phyloP scores from a whole-genome alignment of 352 stramenopile species.

The Phytophthora sansomeana region DNA sequence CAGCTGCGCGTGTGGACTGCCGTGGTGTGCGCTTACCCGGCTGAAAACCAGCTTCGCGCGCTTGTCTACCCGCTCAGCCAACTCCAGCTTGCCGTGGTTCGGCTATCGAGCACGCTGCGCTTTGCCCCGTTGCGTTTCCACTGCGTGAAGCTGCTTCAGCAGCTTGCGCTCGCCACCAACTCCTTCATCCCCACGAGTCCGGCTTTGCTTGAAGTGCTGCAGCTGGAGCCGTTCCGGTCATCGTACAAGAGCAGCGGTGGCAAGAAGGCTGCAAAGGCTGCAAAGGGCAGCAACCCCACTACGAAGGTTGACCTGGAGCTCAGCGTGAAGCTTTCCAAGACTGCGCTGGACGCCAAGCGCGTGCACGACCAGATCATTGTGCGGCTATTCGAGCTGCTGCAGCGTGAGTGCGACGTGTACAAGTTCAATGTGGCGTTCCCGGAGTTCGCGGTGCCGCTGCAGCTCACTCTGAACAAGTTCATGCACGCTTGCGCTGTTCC shows the following conservation, averaged over 20 bases:
- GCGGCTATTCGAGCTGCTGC: conserved; percentile 94
- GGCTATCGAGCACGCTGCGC: conserved; percentile 78
- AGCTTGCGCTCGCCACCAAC: conserved; percentile 95
- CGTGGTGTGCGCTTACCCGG: conserved; percentile 92
- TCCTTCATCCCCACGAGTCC: conserved; percentile 96
- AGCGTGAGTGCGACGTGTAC: conserved; percentile 96
- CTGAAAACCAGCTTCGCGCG: conserved; percentile 86
- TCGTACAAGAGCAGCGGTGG: conserved; percentile 74
- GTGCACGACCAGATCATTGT: conserved; percentile 93
- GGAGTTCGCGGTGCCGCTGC: conserved; percentile 92
- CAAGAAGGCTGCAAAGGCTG: conserved; percentile 44
- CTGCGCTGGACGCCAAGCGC: conserved; percentile 83
- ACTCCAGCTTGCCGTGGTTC: conserved; percentile 78
- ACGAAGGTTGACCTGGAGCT: conserved; percentile 79
- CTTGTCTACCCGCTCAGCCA: conserved; percentile 97
- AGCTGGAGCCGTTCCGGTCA: conserved; percentile 90
- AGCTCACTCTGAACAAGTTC: conserved; percentile 92
- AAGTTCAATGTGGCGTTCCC: conserved; percentile 96
- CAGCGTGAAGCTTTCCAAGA: conserved; percentile 93
- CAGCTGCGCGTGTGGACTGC: conserved; percentile 97
- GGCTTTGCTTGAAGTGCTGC: conserved; percentile 95
- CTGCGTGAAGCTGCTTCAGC: conserved; percentile 96
- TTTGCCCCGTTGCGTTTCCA: conserved; percentile 96
- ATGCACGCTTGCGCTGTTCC: conserved; percentile 78
- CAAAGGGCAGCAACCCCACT: conserved; percentile 37